Evolutionary conservation across 2,329 filamentous ascomycete genomes (phyloP), one percentile per base, ranked within the genome.

Genomic region (Kalmusia sp.): DNA sequence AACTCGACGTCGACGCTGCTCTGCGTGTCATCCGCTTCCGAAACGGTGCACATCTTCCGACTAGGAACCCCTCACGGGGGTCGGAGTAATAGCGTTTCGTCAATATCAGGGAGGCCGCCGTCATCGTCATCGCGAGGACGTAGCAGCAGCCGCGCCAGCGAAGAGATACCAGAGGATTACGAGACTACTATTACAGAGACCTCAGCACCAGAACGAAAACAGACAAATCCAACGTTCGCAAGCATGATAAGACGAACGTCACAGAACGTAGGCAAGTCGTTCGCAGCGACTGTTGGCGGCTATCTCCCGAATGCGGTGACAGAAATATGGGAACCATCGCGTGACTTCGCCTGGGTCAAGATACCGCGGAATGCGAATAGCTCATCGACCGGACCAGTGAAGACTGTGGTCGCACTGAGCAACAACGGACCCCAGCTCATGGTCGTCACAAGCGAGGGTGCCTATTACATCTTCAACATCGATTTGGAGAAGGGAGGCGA

Each of bases 391-490:
- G 69, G 82, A 0, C 87, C 91, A 0, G 76, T 96, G 34, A 83
- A 90, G 61, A 96, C 92, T 61, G 93, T 99, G n/a, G 95, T 99
- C 37, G 93, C 95, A 7, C 96, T 99, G 88, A 96, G 91, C 71
- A 95, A 89, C 68, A 96, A 88, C 70, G 93, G 90, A 22, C 95
- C 95, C 1, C 93, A 98, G 67, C 91, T 99, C 43, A 98, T 99
- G 93, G 91, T 98, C 0, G 93, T 97, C 12, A 99, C 95, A 0
- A 97, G 90, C 64, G 95, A 99, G 71, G 95, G 95, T 8, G 89
- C 89, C 21, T 98, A 97, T 69, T 96, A 95, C 65, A 89, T 98
- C 25, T 99, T 93, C 76, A 93, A 91, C 61, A 92, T 99, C 49
- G 93, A 99, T 72, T 85, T 99, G 80, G 93, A 96, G 64, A 90